These are phyloP conservation scores for Delonix regia DNA, from an alignment of 306 rosid species.

Conservation along the genomic window DNA sequence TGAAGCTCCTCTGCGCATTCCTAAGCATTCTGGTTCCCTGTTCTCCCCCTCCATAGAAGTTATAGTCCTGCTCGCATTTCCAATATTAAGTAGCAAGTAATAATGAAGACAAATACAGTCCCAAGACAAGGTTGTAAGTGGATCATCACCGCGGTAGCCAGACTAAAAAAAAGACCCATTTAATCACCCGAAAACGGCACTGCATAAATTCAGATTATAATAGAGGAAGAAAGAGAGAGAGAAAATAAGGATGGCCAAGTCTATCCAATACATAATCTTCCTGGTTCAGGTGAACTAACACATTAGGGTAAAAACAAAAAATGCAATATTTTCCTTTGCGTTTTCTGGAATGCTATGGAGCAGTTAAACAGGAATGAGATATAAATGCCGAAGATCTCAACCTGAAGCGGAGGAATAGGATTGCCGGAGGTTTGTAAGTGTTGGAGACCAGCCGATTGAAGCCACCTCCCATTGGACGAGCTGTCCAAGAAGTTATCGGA, in stretches of 20 bases:
- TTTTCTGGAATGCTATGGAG: not conserved
- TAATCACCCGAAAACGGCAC: not conserved
- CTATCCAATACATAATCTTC: not conserved
- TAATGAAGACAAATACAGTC: constrained; percentile 13
- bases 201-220: not conserved
- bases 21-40: constrained; percentile 80
- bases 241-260: not conserved
- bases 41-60: constrained; percentile 69
- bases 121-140: not conserved
- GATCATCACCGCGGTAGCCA: constrained; percentile 8
- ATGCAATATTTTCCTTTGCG: not conserved
- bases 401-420: constrained; percentile 74
- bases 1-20: constrained; percentile 67
- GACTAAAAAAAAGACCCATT: not conserved
- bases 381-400: constrained; percentile 20
- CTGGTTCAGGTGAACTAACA: constrained; percentile 17
- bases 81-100: constrained; percentile 34
- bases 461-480: constrained; percentile 69
- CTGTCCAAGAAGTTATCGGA: constrained; percentile 78
- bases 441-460: constrained; percentile 95
- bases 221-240: not conserved
- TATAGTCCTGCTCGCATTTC: constrained; percentile 71
- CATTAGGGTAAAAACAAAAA: not conserved
- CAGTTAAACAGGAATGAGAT: not conserved
- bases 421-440: constrained; percentile 73